Conservation (phyloP, 192 early-diverging fungal species). For the Gryganskiella cystojenkinii region DNA sequence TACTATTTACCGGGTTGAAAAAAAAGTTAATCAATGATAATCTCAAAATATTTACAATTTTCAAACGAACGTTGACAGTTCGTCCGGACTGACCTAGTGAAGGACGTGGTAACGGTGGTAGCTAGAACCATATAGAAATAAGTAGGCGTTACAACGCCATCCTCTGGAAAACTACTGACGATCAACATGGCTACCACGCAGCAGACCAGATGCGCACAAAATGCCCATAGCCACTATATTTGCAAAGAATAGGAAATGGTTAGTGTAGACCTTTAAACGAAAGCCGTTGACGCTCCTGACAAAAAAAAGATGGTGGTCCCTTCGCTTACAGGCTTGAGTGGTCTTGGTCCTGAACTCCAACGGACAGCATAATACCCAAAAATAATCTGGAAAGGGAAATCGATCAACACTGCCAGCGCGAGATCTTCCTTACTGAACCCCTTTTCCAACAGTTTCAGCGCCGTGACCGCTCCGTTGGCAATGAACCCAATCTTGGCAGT, state of each 20-base stretch:
- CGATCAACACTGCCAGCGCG: slow-evolving; percentile 90
- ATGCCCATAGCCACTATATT: slow-evolving; percentile 87
- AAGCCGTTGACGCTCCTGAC: background rate
- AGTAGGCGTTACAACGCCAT: slow-evolving; percentile 65
- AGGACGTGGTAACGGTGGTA: slow-evolving; percentile 84
- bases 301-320: slow-evolving; percentile 1
- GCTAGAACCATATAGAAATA: slow-evolving; percentile 86
- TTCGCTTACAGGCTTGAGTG: slow-evolving; percentile 78
- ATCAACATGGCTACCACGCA: slow-evolving; percentile 86
- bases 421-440: slow-evolving; percentile 96
- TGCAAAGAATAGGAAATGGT: slow-evolving; percentile 1
- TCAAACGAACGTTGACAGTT: too few relatives aligned
- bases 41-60: too few relatives aligned
- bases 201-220: slow-evolving; percentile 84
- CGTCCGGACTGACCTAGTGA: slow-evolving; percentile 76
- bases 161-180: slow-evolving; percentile 79
- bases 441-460: slow-evolving; percentile 93
- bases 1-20: too few relatives aligned
- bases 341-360: slow-evolving; percentile 90
- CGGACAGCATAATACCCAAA: slow-evolving; percentile 98
- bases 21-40: too few relatives aligned
- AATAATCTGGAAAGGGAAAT: slow-evolving; percentile 96
- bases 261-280: background rate
- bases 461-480: slow-evolving; percentile 94
- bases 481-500: slow-evolving; percentile 95